Percentiles rank a stretch among this genome's conserved stretches.
Evolutionary conservation across 257 asterid species (phyloP).

Genomic region (Galeopsis tetrahit): DNA sequence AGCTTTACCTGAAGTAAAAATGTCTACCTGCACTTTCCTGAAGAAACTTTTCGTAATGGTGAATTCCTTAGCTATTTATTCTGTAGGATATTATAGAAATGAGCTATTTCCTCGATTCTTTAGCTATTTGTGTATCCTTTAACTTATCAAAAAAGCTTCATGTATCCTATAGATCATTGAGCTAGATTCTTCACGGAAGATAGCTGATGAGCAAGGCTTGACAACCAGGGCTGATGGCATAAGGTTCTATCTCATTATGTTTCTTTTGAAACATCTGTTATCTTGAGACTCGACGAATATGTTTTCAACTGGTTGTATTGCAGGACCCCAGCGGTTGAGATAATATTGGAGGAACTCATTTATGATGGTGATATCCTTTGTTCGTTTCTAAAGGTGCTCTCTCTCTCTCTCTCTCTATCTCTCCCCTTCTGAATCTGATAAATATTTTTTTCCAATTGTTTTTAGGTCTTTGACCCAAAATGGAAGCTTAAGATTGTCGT

Average conservation of each 20-base stretch:
- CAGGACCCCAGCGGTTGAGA: conserved; percentile 81
- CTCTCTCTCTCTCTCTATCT: conserved; percentile 29
- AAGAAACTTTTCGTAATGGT: conserved; percentile 72
- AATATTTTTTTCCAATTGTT: conserved; percentile 29
- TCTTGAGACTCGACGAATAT: conserved; percentile 18
- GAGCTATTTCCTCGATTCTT: conserved; percentile 13
- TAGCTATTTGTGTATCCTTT: neutral
- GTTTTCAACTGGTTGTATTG: conserved; percentile 37
- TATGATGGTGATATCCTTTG: conserved; percentile 55
- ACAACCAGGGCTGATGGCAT: conserved; percentile 86
- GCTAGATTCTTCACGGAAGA: conserved; percentile 66
- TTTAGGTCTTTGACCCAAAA: conserved; percentile 73
- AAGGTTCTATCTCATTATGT: conserved; percentile 49
- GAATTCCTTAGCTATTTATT: conserved; percentile 37
- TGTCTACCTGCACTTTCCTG: conserved; percentile 55
- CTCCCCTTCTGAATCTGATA: neutral
- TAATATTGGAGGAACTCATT: conserved; percentile 79
- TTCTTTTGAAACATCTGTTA: conserved; percentile 14
- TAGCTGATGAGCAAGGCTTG: conserved; percentile 70
- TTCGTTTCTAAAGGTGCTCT: conserved; percentile 78
- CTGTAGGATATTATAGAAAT: conserved; percentile 30
- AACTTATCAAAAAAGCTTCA: conserved; percentile 5
- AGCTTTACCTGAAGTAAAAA: conserved; percentile 68
- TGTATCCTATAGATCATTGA: conserved; percentile 67
- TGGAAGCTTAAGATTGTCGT: conserved; percentile 68